phyloP scores from a whole-genome alignment of 2,329 filamentous ascomycete species.

The Harringtonia lauricola region DNA sequence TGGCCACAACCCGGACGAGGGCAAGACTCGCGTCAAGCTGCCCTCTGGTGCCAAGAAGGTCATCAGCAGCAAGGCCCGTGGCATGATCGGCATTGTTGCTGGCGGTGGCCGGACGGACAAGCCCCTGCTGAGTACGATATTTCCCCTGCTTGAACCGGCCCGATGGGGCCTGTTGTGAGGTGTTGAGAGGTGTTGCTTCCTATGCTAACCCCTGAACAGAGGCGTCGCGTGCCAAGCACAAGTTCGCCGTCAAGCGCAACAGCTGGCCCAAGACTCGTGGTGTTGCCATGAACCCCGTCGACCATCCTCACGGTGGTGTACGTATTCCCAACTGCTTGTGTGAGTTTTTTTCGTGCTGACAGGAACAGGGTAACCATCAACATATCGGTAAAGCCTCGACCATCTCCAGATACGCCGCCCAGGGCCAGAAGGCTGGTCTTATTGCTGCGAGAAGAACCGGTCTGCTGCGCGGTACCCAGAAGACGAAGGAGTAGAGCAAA shows the following conservation, averaged over 20 bases:
- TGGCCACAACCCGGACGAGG: conserved; percentile 96
- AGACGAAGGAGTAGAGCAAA: conserved; percentile 81
- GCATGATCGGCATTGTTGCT: conserved; percentile 99
- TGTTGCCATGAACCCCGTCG: conserved; percentile 99
- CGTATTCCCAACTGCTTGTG: conserved; percentile 22
- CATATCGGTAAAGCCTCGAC: conserved; percentile 99
- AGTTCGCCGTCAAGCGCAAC: conserved; percentile 99
- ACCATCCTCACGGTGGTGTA: conserved; percentile 94
- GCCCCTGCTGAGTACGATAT: conserved; percentile 75
- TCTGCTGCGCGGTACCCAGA: conserved; percentile 99
- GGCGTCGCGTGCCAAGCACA: conserved; percentile 99
- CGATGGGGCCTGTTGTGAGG: no score
- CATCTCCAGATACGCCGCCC: conserved; percentile 93
- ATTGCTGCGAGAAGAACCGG: conserved; percentile 99
- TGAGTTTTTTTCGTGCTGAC: conserved; percentile 26
- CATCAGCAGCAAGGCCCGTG: conserved; percentile 79
- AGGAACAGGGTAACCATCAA: conserved; percentile 87
- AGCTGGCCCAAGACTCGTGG: conserved; percentile 99
- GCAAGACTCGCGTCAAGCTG: conserved; percentile 99
- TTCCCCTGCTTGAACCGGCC: background rate
- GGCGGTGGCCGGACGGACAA: conserved; percentile 99
- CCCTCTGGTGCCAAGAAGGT: conserved; percentile 99
- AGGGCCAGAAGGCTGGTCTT: conserved; percentile 99
- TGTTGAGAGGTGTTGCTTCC: no score
- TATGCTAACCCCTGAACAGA: conserved; percentile 47